Evolutionary conservation across 495 filamentous ascomycete genomes (phyloP), one percentile per base, ranked within the genome.

Genomic region (Podospora pseudopauciseta): DNA sequence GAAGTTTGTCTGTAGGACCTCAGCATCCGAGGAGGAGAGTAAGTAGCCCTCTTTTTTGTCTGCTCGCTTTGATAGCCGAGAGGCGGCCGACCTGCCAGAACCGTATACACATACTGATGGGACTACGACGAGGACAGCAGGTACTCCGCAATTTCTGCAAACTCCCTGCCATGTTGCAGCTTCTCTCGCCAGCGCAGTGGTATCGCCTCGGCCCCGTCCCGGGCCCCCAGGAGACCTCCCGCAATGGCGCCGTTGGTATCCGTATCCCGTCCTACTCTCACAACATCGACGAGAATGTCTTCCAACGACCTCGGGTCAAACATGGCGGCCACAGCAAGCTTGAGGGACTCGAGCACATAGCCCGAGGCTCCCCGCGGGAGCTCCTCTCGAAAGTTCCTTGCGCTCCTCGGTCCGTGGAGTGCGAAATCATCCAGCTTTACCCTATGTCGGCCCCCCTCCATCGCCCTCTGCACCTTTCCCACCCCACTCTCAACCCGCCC

Each of bases 211-310:
- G 74, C 71, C 4, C 76, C 76, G 18, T 77, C 75, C 56, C 75
- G 20, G n/a, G 72, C 76, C 0, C 76, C 76, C 11, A 78, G 61
- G 16, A 78, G 53, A 11, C 76, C 76, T 0, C 76, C 76, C 0
- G 76, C 76, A 39, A 78, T 75, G 23, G 76, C 76, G 1, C 56
- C 76, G 54, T 78, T 78, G 1, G 76, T 77, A 56, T 78, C 76
- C 0, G 76, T 68, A 32, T 78, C 76, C 44, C 65, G 64, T 2
- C 76, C 76, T 26, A 78, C 68, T 7, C 73, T 63, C 19, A 77
- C 75, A 34, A 78, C 74, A 61, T 78, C 76, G 3, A 77, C 64
- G 0, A 78, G 26, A 26, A 75, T 70, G 4, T 77, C 76, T 68
- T 76, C 75, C 26, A 78, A 27, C 56, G 71, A 30, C 34, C 76